Percentiles rank a stretch among this genome's conserved stretches.
Evolutionary conservation across 1,284 basidiomycete genomes (phyloP).

Genomic region (Sporisorium graminicola): DNA sequence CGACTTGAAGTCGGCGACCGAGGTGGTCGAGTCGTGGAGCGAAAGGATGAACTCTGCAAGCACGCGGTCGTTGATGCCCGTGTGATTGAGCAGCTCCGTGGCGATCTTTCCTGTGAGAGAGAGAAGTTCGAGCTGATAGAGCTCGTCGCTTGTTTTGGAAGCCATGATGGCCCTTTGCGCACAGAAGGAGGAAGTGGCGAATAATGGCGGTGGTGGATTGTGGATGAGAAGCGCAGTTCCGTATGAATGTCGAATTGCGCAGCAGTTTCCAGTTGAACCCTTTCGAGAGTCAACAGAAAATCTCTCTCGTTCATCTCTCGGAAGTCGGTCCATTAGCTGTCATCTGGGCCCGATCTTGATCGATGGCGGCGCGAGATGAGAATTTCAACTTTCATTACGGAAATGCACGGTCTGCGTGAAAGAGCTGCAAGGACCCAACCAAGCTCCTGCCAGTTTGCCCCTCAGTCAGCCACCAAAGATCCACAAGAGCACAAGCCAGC

Average conservation of each 20-base stretch:
- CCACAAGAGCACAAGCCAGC: slow-evolving; percentile 17
- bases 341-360: not conserved
- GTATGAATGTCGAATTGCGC: not conserved
- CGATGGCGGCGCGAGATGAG: not conserved
- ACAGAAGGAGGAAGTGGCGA: too few relatives aligned
- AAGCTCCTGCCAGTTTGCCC: too few relatives aligned
- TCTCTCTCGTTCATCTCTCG: too few relatives aligned
- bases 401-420: slow-evolving; percentile 13
- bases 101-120: slow-evolving; percentile 67
- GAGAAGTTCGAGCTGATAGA: slow-evolving; percentile 67
- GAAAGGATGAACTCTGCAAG: slow-evolving; percentile 94
- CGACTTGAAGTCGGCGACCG: slow-evolving; percentile 81
- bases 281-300: not conserved
- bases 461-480: slow-evolving; percentile 3
- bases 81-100: slow-evolving; percentile 73
- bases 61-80: slow-evolving; percentile 81
- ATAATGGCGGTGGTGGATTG: not conserved
- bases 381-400: not conserved
- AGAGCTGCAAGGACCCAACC: slow-evolving; percentile 4
- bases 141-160: slow-evolving; percentile 45
- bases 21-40: slow-evolving; percentile 86
- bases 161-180: slow-evolving; percentile 9
- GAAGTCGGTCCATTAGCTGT: slow-evolving; percentile 12
- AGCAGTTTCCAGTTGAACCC: not conserved
- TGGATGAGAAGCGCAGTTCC: not conserved